A percentile compares a stretch with the other conserved stretches of the same genome.
These are phyloP conservation scores for Poteriospumella lacustris DNA, from an alignment of 108 stramenopile genomes.

Conservation along the genomic window DNA sequence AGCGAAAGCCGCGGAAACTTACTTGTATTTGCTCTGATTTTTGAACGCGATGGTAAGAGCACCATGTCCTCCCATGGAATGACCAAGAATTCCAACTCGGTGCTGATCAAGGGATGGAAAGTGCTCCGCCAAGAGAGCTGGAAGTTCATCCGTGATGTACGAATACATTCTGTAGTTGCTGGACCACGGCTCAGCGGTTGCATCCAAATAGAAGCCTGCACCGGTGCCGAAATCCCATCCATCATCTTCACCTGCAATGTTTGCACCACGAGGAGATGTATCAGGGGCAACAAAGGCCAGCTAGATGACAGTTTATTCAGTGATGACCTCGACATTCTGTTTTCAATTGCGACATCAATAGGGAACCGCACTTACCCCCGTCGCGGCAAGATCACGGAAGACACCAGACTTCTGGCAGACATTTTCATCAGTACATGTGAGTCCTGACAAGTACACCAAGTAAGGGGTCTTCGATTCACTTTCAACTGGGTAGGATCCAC, in stretches of 20 bases:
- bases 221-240: constrained; percentile 87
- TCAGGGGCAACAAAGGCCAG: constrained; percentile 89
- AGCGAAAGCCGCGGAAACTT: too few species aligned
- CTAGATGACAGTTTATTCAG: constrained; percentile 34
- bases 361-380: neutral
- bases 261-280: constrained; percentile 83
- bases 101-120: constrained; percentile 49
- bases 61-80: constrained; percentile 90
- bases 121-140: neutral
- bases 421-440: constrained; percentile 94
- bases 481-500: neutral
- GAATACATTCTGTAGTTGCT: constrained; percentile 88
- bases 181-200: constrained; percentile 69
- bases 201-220: constrained; percentile 95
- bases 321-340: constrained; percentile 26
- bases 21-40: constrained; percentile 29
- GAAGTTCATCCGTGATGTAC: constrained; percentile 63
- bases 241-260: constrained; percentile 51
- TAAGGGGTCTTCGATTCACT: constrained; percentile 31
- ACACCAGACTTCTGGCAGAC: constrained; percentile 69
- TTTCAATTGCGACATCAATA: neutral
- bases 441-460: constrained; percentile 74
- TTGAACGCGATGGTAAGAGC: constrained; percentile 77
- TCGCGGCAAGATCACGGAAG: neutral
- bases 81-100: constrained; percentile 64